Evolutionary conservation across 352 stramenopile species (phyloP), one percentile per base, ranked within the genome.

Genomic region (Phytophthora pini): DNA sequence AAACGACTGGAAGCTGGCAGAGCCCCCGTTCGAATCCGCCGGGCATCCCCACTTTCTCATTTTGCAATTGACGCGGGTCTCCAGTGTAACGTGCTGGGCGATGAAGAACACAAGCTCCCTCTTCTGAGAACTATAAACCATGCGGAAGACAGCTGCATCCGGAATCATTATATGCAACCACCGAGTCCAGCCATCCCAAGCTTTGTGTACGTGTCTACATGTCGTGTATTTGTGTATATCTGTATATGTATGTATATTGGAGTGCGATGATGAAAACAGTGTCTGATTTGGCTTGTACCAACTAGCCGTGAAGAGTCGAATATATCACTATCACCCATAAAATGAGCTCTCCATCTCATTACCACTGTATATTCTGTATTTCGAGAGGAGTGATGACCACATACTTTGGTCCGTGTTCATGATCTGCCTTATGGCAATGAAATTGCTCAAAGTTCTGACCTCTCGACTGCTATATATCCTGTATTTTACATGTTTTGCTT

Each of bases 321-420:
- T 87, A 86, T 92, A 93, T 91, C 85, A 95, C 85, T 93, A 95
- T 95, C 87, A 95, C 87, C 87, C 87, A 95, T 95, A 94, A 94
- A 92, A 90, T 95, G 87, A 95, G 87, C 87, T 68, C 80, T 89
- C 66, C 64, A 55, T 29, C 54, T 49, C 41, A 70, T 70, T 20
- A 26, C 48, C 1, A 17, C 17, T 79, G 36, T 54, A 3, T 43
- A 34, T 63, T 36, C 55, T 59, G 20, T 36, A 36, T 36, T 4
- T 59, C 22, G 57, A 70, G 64, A 80, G 82, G 82, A 75, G 65
- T 90, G 87, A 95, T 87, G 85, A 92, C 81, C 74, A 84, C 57
- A 87, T 94, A 93, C 87, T 94, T 95, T 95, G 87, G 87, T 95
- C 87, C 87, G 87, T 95, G 87, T 95, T 95, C 70, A 89, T 92